Percentiles rank a stretch among this genome's conserved stretches.
Conservation (phyloP, 164 flowering plant species). For the Aristolochia contorta region DNA sequence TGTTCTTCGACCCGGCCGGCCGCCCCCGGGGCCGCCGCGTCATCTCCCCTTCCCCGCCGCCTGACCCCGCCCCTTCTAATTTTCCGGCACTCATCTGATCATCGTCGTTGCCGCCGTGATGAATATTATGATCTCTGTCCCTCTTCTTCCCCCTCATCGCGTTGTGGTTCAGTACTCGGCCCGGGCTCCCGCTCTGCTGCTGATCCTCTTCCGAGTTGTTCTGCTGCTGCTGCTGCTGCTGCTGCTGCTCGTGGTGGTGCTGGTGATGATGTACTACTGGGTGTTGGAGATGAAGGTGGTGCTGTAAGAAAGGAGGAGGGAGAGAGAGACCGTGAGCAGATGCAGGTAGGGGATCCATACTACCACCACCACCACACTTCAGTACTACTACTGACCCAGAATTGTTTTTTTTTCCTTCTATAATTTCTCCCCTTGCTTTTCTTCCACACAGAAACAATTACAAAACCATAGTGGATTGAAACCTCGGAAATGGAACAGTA, state of each 20-base stretch:
- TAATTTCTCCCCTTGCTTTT: neutral
- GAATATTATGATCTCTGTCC: slow-evolving; percentile 27
- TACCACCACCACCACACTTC: neutral
- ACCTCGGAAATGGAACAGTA: neutral
- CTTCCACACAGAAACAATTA: neutral
- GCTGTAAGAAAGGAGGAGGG: slow-evolving; percentile 79
- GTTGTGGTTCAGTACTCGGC: too few species aligned
- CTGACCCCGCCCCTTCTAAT: slow-evolving; percentile 15
- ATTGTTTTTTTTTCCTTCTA: neutral
- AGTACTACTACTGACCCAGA: neutral
- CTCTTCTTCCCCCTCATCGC: slow-evolving; percentile 26
- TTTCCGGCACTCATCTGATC: slow-evolving; percentile 17
- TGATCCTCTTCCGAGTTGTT: slow-evolving; percentile 56
- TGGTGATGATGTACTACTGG: too few species aligned
- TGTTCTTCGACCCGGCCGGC: slow-evolving; percentile 89
- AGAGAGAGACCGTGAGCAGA: slow-evolving; percentile 60
- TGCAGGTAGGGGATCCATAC: slow-evolving; percentile 62
- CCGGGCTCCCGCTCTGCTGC: slow-evolving; percentile 30
- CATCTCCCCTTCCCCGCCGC: slow-evolving; percentile 37
- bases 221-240: slow-evolving; percentile 36
- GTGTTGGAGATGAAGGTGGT: slow-evolving; percentile 42
- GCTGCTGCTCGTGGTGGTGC: slow-evolving; percentile 34
- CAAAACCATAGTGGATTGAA: slow-evolving; percentile 7
- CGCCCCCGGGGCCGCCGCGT: slow-evolving; percentile 66
- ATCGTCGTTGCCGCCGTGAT: slow-evolving; percentile 7